Evolutionary conservation across 139 green algal genomes (phyloP).

Genomic region (Ettlia oleoabundans): DNA sequence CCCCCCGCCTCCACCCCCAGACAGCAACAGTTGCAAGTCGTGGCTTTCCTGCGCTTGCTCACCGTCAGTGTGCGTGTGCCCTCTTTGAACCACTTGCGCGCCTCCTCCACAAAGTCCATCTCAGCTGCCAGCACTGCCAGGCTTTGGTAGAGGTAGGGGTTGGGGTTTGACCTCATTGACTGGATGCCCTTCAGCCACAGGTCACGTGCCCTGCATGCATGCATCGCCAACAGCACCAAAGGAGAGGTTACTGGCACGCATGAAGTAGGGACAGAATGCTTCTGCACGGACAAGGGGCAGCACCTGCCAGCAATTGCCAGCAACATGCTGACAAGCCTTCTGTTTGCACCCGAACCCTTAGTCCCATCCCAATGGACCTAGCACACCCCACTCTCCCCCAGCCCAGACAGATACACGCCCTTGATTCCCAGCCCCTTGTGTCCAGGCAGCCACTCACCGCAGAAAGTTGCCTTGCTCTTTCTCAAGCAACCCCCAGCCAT

Average conservation of each 20-base stretch:
- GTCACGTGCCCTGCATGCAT: slow-evolving; percentile 68
- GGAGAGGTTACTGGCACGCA: no score
- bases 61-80: slow-evolving; percentile 64
- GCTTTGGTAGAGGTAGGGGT: slow-evolving; percentile 87
- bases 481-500: slow-evolving; percentile 97
- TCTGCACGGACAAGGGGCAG: no score
- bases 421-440: no score
- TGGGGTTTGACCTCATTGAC: slow-evolving; percentile 50
- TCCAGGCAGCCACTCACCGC: background rate
- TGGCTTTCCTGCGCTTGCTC: slow-evolving; percentile 26
- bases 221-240: background rate
- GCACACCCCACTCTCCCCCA: no score
- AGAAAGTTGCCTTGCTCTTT: slow-evolving; percentile 86
- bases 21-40: background rate
- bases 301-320: no score
- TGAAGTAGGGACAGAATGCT: no score
- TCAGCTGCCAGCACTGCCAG: slow-evolving; percentile 82
- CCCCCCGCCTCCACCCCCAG: slow-evolving; percentile 36
- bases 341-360: no score
- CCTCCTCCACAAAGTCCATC: slow-evolving; percentile 75
- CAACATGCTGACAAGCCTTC: no score
- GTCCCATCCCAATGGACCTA: no score
- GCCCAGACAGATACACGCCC: no score
- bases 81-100: slow-evolving; percentile 83
- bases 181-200: slow-evolving; percentile 80